Evolutionary conservation across 2,329 filamentous ascomycete species (phyloP).

Genomic region (Xylariomycetidae sp.): DNA sequence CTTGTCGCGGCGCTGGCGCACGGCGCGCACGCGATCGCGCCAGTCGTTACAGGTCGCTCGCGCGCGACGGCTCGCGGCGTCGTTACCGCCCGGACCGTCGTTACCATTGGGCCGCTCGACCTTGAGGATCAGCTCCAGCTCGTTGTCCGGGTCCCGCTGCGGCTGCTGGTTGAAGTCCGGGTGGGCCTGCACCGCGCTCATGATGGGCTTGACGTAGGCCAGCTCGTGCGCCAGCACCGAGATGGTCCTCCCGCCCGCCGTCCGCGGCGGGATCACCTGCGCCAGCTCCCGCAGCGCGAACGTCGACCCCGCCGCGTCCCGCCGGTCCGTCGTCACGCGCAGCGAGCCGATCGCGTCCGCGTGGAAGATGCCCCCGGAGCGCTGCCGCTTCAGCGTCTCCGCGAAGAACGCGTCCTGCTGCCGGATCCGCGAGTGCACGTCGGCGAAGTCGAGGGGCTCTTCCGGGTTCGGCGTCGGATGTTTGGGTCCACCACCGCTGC

Average conservation of each 20-base stretch:
- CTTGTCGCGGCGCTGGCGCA: conserved; percentile 44
- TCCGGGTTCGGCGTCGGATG: conserved; percentile 31
- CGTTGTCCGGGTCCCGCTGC: conserved; percentile 53
- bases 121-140: conserved; percentile 52
- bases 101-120: conserved; percentile 49
- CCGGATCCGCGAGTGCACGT: conserved; percentile 40
- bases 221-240: conserved; percentile 35
- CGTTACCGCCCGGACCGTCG: too few species aligned
- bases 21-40: conserved; percentile 44
- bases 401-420: conserved; percentile 38
- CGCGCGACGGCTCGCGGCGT: conserved; percentile 35
- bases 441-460: conserved; percentile 45
- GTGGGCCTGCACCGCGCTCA: conserved; percentile 49
- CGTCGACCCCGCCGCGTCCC: conserved; percentile 29
- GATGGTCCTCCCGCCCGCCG: conserved; percentile 31
- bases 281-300: conserved; percentile 53
- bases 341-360: conserved; percentile 44
- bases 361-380: conserved; percentile 48
- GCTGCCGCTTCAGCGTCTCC: conserved; percentile 36
- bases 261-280: conserved; percentile 49
- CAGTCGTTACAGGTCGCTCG: conserved; percentile 46
- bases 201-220: conserved; percentile 47
- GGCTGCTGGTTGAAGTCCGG: conserved; percentile 58
- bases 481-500: conserved; percentile 10
- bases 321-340: conserved; percentile 31